Evolutionary conservation across 2,329 filamentous ascomycete genomes (phyloP).

Genomic region (Xenosphaeropsis pyriputrescens): DNA sequence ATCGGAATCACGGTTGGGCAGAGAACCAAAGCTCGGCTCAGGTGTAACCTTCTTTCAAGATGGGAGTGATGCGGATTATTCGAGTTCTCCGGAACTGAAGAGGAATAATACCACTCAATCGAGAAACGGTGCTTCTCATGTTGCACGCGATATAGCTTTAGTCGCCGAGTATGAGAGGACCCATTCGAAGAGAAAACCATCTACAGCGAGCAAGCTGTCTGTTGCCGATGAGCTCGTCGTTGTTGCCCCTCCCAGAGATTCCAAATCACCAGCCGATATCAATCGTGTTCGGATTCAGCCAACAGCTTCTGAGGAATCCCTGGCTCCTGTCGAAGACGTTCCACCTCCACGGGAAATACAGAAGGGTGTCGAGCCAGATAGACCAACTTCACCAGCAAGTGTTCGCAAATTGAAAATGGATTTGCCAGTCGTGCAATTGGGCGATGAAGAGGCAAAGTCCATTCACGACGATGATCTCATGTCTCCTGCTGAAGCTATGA

Average conservation of each 20-base stretch:
- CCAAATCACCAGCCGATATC: constrained; percentile 3
- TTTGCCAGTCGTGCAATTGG: constrained; percentile 32
- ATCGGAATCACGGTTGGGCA: too few species aligned
- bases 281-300: constrained; percentile 15
- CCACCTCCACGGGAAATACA: constrained; percentile 1
- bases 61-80: too few species aligned
- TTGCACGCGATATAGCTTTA: constrained; percentile 12
- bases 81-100: not conserved
- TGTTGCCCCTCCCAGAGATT: too few species aligned
- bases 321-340: constrained; percentile 5
- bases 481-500: not conserved
- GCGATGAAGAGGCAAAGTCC: constrained; percentile 24
- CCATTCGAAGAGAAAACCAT: constrained; percentile 8
- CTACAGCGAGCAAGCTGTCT: constrained; percentile 5
- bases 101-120: not conserved
- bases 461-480: not conserved
- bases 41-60: too few species aligned
- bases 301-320: constrained; percentile 16
- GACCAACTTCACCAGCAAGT: constrained; percentile 24
- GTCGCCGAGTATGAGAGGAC: constrained; percentile 15
- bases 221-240: not conserved
- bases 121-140: not conserved
- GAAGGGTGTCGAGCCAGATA: constrained; percentile 18
- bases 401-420: constrained; percentile 22
- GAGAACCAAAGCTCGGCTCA: too few species aligned